These are phyloP conservation scores for Fonsecaea pedrosoi DNA, from an alignment of 2,329 filamentous ascomycete species.

Conservation along the genomic window DNA sequence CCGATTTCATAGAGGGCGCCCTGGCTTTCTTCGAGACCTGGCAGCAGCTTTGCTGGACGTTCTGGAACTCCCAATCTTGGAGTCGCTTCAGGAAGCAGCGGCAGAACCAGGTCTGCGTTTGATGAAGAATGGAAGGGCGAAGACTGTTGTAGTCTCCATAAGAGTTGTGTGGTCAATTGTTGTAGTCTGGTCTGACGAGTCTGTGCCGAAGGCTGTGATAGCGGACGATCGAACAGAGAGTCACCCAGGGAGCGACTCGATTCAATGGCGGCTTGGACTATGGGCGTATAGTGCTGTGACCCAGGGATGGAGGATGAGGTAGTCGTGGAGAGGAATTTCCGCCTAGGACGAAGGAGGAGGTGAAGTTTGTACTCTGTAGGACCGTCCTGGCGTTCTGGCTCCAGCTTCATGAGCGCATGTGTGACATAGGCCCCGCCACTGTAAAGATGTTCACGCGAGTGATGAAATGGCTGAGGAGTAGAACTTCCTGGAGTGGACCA, in stretches of 20 bases:
- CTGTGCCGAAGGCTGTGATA: conserved; percentile 64
- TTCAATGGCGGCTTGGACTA: conserved; percentile 40
- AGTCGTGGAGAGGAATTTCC: conserved; percentile 74
- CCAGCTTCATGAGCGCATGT: conserved; percentile 72
- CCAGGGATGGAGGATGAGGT: conserved; percentile 54
- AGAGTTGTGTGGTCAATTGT: conserved; percentile 89
- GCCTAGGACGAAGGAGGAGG: conserved; percentile 77
- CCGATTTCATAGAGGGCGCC: conserved; percentile 97
- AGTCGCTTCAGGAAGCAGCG: conserved; percentile 71
- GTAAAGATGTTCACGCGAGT: conserved; percentile 40
- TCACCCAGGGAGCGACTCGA: conserved; percentile 32
- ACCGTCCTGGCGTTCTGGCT: conserved; percentile 90
- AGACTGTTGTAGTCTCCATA: conserved; percentile 95
- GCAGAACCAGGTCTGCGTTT: conserved; percentile 75
- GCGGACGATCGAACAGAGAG: conserved; percentile 42
- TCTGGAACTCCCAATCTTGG: conserved; percentile 63
- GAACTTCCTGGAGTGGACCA: conserved; percentile 71
- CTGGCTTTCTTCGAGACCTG: conserved; percentile 88
- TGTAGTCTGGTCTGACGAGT: conserved; percentile 83
- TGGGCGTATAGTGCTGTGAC: conserved; percentile 40
- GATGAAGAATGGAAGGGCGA: conserved; percentile 87
- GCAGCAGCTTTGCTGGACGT: conserved; percentile 62
- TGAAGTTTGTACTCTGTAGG: conserved; percentile 98
- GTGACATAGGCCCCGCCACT: conserved; percentile 51
- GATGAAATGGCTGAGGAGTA: conserved; percentile 46